These are phyloP conservation scores for Macrophomina tecta DNA, from an alignment of 2,329 filamentous ascomycete species.

Conservation along the genomic window DNA sequence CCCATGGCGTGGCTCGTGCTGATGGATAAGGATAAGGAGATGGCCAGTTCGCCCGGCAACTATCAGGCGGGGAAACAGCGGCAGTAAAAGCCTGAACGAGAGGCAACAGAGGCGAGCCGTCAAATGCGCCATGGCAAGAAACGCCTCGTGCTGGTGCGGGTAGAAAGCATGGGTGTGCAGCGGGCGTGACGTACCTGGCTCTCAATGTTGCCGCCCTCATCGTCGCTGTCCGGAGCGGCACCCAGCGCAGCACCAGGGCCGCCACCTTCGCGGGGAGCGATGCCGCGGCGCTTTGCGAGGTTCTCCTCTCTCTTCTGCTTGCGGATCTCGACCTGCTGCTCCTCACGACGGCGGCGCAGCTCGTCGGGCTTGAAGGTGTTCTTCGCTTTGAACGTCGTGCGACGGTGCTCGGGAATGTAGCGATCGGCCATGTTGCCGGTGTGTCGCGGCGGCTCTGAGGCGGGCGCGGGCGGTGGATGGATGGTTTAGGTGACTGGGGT, in stretches of 20 bases:
- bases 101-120: neutral
- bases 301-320: conserved; percentile 99
- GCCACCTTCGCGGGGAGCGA: conserved; percentile 75
- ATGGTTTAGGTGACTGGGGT: conserved; percentile 1
- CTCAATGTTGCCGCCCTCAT: conserved; percentile 94
- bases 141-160: neutral
- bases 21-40: conserved; percentile 30
- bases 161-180: neutral
- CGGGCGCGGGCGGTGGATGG: conserved; percentile 1
- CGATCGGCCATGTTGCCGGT: conserved; percentile 84
- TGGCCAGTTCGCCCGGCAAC: conserved; percentile 29
- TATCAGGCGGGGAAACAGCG: conserved; percentile 24
- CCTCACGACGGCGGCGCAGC: conserved; percentile 95
- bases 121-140: neutral
- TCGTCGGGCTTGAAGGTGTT: conserved; percentile 99
- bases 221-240: conserved; percentile 93
- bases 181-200: conserved; percentile 75
- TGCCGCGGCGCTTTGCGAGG: conserved; percentile 95
- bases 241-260: conserved; percentile 81
- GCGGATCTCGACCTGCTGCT: conserved; percentile 98
- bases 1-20: conserved; percentile 29
- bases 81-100: conserved; percentile 26
- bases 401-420: conserved; percentile 99
- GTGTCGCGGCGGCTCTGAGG: neutral
- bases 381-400: conserved; percentile 99